phyloP scores from a whole-genome alignment of 2,329 filamentous ascomycete genomes.

The Fusarium tjaetaba region DNA sequence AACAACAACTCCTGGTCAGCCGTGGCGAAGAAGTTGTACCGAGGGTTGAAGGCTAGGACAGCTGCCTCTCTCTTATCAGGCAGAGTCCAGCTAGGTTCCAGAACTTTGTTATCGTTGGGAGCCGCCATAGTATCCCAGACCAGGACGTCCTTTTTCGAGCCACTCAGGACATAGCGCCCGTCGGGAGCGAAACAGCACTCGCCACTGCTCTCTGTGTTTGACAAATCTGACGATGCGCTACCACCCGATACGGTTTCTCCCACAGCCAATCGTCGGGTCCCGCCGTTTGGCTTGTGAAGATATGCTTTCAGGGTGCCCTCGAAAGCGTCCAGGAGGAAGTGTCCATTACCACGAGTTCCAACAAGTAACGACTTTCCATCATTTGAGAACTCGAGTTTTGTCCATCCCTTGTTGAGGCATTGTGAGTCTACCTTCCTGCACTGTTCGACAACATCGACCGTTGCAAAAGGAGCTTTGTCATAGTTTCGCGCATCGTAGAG shows the following conservation, averaged over 20 bases:
- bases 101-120: slow-evolving; percentile 63
- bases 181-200: slow-evolving; percentile 92
- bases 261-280: slow-evolving; percentile 61
- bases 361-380: slow-evolving; percentile 89
- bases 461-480: slow-evolving; percentile 88
- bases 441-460: slow-evolving; percentile 79
- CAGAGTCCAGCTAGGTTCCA: slow-evolving; percentile 71
- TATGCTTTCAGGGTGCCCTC: slow-evolving; percentile 82
- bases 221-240: slow-evolving; percentile 48
- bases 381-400: slow-evolving; percentile 93
- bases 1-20: slow-evolving; percentile 86
- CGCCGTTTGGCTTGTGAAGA: slow-evolving; percentile 67
- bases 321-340: slow-evolving; percentile 95
- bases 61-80: slow-evolving; percentile 75
- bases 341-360: slow-evolving; percentile 83
- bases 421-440: slow-evolving; percentile 61
- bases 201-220: slow-evolving; percentile 67
- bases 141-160: slow-evolving; percentile 76
- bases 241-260: slow-evolving; percentile 59
- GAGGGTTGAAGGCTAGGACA: slow-evolving; percentile 86
- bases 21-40: slow-evolving; percentile 90
- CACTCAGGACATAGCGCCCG: slow-evolving; percentile 87
- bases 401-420: slow-evolving; percentile 78
- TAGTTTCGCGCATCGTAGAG: slow-evolving; percentile 96
- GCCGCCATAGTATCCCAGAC: slow-evolving; percentile 84